A percentile compares a stretch with the other conserved stretches of the same genome.
These are phyloP conservation scores for Dioszegia crocea DNA, from an alignment of 768 basidiomycete species.

Conservation along the genomic window DNA sequence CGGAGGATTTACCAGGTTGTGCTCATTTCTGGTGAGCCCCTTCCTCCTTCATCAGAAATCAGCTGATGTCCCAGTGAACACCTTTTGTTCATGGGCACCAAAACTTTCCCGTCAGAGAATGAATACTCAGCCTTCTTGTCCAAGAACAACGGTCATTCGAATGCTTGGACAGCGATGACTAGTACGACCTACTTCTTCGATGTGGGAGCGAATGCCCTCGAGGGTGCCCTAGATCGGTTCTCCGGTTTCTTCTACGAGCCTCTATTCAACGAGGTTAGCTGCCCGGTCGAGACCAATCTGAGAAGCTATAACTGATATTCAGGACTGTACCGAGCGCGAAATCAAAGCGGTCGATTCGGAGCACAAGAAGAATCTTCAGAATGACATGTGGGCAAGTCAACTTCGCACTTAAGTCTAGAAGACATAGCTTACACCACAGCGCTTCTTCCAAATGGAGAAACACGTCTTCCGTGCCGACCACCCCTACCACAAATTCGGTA, in stretches of 20 bases:
- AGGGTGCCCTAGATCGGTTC: conserved; percentile 49
- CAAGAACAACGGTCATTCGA: conserved; percentile 65
- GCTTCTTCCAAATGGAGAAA: conserved; percentile 93
- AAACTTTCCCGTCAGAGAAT: conserved; percentile 66
- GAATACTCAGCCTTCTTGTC: conserved; percentile 69
- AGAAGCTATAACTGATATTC: conserved; percentile 8
- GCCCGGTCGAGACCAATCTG: neutral
- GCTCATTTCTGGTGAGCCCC: conserved; percentile 50
- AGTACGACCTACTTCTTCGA: conserved; percentile 80
- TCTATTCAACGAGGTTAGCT: conserved; percentile 58
- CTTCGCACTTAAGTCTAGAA: conserved; percentile 58
- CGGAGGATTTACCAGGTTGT: conserved; percentile 55
- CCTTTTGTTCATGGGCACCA: conserved; percentile 72
- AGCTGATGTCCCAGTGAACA: conserved; percentile 62
- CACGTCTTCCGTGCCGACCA: conserved; percentile 72
- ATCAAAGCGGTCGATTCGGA: conserved; percentile 79
- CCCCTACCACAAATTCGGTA: conserved; percentile 87
- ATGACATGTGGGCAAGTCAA: conserved; percentile 61
- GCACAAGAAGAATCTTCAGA: conserved; percentile 84
- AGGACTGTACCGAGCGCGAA: conserved; percentile 56
- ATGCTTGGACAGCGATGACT: conserved; percentile 86
- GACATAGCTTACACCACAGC: conserved; percentile 32
- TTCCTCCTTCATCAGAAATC: neutral
- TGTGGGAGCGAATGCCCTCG: conserved; percentile 59
- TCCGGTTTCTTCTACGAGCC: conserved; percentile 84